phyloP scores from a whole-genome alignment of 208 protist species.

The Leishmania gerbilli region DNA sequence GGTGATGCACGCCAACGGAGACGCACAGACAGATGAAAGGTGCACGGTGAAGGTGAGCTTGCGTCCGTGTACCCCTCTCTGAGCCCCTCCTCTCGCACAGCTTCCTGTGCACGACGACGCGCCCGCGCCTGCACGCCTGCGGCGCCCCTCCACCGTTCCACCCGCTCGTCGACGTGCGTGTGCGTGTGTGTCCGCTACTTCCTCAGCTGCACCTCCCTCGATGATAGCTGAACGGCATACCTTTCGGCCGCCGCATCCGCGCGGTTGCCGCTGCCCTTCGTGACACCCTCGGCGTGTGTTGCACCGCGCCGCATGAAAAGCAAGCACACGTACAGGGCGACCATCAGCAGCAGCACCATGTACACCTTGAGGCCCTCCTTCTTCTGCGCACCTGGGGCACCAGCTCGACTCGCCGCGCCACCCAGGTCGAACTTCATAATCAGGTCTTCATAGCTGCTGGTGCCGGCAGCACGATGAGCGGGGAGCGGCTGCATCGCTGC shows the following conservation, averaged over 20 bases:
- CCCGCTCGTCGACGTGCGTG: neutral
- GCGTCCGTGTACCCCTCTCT: neutral
- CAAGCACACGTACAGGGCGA: conserved; percentile 32
- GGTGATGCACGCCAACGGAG: neutral
- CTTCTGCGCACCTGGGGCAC: neutral
- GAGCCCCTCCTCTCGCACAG: too few relatives aligned
- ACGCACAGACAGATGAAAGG: neutral
- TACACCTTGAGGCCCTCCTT: conserved; percentile 42
- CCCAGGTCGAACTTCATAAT: conserved; percentile 22
- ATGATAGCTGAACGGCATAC: conserved; percentile 6
- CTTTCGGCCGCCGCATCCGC: neutral
- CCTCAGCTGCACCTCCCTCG: neutral
- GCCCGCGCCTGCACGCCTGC: neutral
- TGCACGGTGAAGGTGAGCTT: neutral
- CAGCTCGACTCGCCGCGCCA: neutral
- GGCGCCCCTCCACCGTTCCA: neutral
- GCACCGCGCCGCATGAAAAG: conserved; percentile 26
- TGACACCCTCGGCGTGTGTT: conserved; percentile 3
- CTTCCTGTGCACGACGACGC: too few relatives aligned
- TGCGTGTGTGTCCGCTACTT: neutral
- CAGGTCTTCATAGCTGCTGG: neutral
- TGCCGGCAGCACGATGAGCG: neutral
- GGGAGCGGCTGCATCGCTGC: neutral
- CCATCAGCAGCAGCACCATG: conserved; percentile 41
- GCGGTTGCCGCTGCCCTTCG: neutral